A percentile compares a stretch with the other conserved stretches of the same genome.
These are phyloP conservation scores for Rauvolfia tetraphylla DNA, from an alignment of 257 asterid genomes.

Conservation along the genomic window DNA sequence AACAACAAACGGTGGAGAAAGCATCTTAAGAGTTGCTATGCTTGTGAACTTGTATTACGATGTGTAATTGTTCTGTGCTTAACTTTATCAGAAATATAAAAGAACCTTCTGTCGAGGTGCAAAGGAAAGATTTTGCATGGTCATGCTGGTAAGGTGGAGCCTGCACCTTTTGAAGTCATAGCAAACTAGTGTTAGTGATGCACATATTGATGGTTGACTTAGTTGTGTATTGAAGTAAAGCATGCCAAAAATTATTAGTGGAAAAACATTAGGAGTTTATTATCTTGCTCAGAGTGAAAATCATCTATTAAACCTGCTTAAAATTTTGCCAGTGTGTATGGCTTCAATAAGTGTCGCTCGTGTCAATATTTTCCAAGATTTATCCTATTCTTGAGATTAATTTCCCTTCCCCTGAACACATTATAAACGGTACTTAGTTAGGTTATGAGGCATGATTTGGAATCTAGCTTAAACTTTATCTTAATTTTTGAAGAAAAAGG, in stretches of 20 bases:
- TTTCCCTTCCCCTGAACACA: not conserved
- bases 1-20: not conserved
- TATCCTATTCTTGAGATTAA: not conserved
- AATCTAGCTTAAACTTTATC: not conserved
- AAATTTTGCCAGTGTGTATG: not conserved
- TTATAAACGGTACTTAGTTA: not conserved
- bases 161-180: not conserved
- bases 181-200: not conserved
- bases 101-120: not conserved
- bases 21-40: not conserved
- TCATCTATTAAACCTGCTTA: not conserved
- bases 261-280: not conserved
- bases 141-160: not conserved
- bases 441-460: not conserved
- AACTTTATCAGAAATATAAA: not conserved
- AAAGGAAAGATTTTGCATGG: not conserved
- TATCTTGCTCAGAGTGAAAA: not conserved
- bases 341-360: not conserved
- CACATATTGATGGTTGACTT: not conserved
- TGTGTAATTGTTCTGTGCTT: too few relatives aligned
- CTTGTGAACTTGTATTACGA: not conserved
- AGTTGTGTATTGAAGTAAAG: not conserved
- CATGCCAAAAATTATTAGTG: not conserved
- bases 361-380: not conserved
- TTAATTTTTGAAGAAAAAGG: constrained; percentile 45